These are phyloP conservation scores for Coleophoma eucalyptorum DNA, from an alignment of 2,329 filamentous ascomycete genomes.

Conservation along the genomic window DNA sequence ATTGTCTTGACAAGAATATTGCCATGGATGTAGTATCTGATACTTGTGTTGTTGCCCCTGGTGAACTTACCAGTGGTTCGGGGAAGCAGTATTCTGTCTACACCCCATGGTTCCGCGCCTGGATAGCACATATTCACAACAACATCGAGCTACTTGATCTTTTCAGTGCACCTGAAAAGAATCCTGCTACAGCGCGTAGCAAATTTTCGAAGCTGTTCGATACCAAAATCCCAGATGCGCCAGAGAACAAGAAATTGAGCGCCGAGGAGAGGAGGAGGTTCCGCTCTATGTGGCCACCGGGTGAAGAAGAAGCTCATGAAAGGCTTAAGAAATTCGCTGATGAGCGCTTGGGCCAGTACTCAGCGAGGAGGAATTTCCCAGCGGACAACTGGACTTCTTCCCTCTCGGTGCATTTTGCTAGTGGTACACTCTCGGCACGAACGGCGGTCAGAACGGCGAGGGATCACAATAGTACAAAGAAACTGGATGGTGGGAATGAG, in stretches of 20 bases:
- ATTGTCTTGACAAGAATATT: constrained; percentile 59
- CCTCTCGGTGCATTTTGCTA: constrained; percentile 69
- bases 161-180: constrained; percentile 52
- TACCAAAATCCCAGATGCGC: constrained; percentile 54
- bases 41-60: constrained; percentile 77
- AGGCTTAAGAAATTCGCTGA: constrained; percentile 66
- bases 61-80: constrained; percentile 57
- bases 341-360: constrained; percentile 59
- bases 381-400: constrained; percentile 59
- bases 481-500: constrained; percentile 61
- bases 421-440: constrained; percentile 63
- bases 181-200: constrained; percentile 40
- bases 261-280: constrained; percentile 56
- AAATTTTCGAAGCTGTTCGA: constrained; percentile 56
- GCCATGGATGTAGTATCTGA: constrained; percentile 73
- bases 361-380: constrained; percentile 63
- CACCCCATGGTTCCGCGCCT: constrained; percentile 74
- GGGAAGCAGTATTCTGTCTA: constrained; percentile 85
- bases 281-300: constrained; percentile 64
- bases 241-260: constrained; percentile 57
- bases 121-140: constrained; percentile 69
- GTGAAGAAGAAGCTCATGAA: constrained; percentile 66
- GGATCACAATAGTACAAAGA: constrained; percentile 57
- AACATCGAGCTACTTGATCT: constrained; percentile 64
- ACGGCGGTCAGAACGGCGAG: constrained; percentile 63